A percentile compares a stretch with the other conserved stretches of the same genome.
phyloP scores from a whole-genome alignment of 2,329 filamentous ascomycete species.

The Aureobasidium namibiae region DNA sequence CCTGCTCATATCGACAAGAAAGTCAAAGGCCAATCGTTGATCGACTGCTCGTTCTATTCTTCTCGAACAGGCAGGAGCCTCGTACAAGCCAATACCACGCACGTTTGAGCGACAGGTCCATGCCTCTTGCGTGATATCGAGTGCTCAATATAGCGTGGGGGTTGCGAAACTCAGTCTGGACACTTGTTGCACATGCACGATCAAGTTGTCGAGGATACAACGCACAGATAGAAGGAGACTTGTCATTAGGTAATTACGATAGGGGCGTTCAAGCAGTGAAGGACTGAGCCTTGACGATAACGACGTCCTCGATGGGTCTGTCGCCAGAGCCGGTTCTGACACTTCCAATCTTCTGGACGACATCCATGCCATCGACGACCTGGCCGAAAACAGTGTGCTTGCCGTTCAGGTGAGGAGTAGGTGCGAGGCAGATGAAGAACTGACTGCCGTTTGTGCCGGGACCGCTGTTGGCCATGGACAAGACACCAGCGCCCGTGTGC shows the following conservation, averaged over 20 bases:
- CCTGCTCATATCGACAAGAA: neutral
- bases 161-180: neutral
- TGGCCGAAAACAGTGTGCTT: slow-evolving; percentile 96
- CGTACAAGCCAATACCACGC: neutral
- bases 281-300: slow-evolving; percentile 42
- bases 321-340: slow-evolving; percentile 76
- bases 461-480: slow-evolving; percentile 96
- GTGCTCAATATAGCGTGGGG: neutral
- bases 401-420: slow-evolving; percentile 78
- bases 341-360: slow-evolving; percentile 85
- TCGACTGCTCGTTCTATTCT: neutral
- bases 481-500: slow-evolving; percentile 69
- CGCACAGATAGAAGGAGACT: neutral
- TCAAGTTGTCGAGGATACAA: neutral
- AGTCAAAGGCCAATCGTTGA: neutral
- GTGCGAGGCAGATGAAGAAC: slow-evolving; percentile 91
- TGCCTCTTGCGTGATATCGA: neutral
- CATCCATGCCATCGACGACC: slow-evolving; percentile 82
- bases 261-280: slow-evolving; percentile 1
- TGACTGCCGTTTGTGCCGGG: slow-evolving; percentile 90
- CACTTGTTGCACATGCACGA: too few species aligned
- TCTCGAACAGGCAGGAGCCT: neutral
- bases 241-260: slow-evolving; percentile 6
- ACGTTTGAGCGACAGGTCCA: neutral
- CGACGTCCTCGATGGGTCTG: slow-evolving; percentile 70